A percentile compares a stretch with the other conserved stretches of the same genome.
phyloP scores from a whole-genome alignment of 768 basidiomycete genomes.

The Podaxis sp. region DNA sequence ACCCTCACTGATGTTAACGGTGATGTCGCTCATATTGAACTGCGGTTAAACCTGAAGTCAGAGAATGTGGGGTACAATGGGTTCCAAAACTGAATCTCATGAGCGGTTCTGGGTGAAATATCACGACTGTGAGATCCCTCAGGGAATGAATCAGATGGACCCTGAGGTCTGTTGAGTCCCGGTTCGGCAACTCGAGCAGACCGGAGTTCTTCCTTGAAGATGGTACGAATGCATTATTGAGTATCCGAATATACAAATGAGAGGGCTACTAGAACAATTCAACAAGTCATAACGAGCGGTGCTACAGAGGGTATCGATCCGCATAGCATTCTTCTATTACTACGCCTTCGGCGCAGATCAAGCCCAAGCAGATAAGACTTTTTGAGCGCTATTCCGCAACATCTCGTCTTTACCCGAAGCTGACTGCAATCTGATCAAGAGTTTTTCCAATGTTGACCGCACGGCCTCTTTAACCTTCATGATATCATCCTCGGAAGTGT shows the following conservation, averaged over 20 bases:
- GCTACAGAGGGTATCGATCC: constrained; percentile 8
- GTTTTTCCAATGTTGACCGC: constrained; percentile 49
- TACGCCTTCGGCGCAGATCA: constrained; percentile 16
- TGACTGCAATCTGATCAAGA: constrained; percentile 39
- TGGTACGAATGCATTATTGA: neutral
- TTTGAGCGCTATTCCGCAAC: constrained; percentile 37
- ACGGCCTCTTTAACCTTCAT: constrained; percentile 50
- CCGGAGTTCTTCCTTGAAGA: neutral
- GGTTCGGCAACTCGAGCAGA: neutral
- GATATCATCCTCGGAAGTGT: constrained; percentile 48
- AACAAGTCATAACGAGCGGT: neutral
- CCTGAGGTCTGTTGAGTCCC: neutral
- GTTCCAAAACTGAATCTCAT: neutral
- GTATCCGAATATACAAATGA: neutral
- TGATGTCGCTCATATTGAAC: constrained; percentile 26
- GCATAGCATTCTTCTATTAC: neutral
- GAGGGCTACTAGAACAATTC: neutral
- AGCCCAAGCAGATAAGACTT: constrained; percentile 42
- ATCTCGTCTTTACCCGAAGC: constrained; percentile 39
- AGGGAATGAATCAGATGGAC: neutral
- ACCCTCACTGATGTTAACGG: constrained; percentile 47
- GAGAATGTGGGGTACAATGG: neutral
- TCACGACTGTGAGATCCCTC: too few species aligned
- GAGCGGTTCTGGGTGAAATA: neutral
- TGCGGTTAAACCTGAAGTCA: neutral